phyloP scores from a whole-genome alignment of 2,329 filamentous ascomycete genomes.

The Pestalotiopsis sp. region DNA sequence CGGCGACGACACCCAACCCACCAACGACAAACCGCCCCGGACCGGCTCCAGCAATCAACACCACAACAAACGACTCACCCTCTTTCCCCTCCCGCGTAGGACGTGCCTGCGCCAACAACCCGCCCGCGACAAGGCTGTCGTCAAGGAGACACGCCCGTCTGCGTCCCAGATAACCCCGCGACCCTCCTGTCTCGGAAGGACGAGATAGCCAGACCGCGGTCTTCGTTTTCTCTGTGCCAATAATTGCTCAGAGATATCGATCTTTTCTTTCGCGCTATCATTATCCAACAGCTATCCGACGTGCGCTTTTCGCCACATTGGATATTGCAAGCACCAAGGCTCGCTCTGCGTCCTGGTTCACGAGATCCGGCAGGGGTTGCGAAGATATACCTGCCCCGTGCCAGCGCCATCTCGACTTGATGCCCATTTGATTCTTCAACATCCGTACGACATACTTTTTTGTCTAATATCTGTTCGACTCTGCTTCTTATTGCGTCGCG shows the following conservation, averaged over 20 bases:
- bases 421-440: conserved; percentile 1
- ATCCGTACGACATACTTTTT: not conserved
- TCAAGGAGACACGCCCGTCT: not conserved
- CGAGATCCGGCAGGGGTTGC: not conserved
- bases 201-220: not conserved
- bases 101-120: not conserved
- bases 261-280: not conserved
- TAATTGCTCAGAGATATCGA: not conserved
- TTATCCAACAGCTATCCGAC: not conserved
- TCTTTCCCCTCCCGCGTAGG: not conserved
- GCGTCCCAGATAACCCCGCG: not conserved
- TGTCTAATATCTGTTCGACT: not conserved
- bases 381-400: not conserved
- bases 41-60: conserved; percentile 4
- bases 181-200: conserved; percentile 11
- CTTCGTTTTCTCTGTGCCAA: not conserved
- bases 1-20: not conserved
- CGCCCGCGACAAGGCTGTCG: not conserved
- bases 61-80: not conserved
- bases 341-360: not conserved
- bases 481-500: not conserved
- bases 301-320: not conserved
- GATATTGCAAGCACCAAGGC: not conserved
- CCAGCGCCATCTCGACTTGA: not conserved
- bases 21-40: not conserved